Conservation (phyloP, 148 eudicot genomes). For the Selenicereus undatus region DNA sequence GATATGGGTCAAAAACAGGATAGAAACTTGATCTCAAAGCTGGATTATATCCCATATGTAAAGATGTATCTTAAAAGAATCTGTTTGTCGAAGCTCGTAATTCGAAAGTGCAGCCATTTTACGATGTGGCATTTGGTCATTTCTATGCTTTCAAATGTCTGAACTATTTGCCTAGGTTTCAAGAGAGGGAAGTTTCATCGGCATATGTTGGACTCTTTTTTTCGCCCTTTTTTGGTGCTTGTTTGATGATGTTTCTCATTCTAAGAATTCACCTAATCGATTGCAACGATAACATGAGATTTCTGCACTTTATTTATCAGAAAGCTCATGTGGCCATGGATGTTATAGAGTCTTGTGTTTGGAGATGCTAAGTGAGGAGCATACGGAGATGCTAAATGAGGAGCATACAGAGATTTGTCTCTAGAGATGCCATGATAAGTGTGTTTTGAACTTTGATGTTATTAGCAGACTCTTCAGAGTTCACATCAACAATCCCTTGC, state of each 20-base stretch:
- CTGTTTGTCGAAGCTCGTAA: background rate
- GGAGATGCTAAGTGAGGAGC: background rate
- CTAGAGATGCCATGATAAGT: background rate
- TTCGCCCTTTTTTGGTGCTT: no score
- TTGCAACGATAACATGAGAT: no score
- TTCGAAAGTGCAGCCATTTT: background rate
- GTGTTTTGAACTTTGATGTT: background rate
- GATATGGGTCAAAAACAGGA: background rate
- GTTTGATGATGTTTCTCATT: no score
- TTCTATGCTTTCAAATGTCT: background rate
- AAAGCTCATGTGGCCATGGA: background rate
- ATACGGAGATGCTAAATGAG: background rate
- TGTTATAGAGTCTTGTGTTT: background rate
- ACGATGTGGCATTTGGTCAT: background rate
- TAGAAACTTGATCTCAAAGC: background rate
- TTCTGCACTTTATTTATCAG: background rate
- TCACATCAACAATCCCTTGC: no score
- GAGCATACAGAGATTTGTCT: background rate
- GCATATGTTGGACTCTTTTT: no score
- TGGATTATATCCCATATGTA: background rate
- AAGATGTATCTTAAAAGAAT: background rate
- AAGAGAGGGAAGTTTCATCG: background rate
- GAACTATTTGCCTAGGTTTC: background rate
- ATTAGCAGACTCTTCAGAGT: background rate
- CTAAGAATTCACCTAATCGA: no score